Conservation (phyloP, 805 yeast genomes). For the Candida gorgasii region DNA sequence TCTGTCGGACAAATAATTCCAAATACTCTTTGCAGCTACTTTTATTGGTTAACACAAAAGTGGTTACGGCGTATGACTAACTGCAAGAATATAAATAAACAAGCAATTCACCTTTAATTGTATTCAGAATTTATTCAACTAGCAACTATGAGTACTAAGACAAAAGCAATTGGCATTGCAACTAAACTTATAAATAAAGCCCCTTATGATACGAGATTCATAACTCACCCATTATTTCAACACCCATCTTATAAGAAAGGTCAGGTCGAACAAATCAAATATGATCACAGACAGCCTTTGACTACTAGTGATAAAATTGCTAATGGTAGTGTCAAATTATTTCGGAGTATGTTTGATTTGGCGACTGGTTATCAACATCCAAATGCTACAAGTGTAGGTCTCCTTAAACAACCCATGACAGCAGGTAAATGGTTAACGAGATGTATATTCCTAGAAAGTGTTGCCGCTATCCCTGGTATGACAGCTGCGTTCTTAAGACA, state of each 20-base stretch:
- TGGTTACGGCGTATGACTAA: too few relatives aligned
- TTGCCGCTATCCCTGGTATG: constrained; percentile 83
- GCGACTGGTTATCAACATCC: constrained; percentile 69
- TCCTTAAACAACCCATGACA: constrained; percentile 43
- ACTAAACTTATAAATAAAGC: constrained; percentile 27
- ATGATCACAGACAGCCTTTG: constrained; percentile 53
- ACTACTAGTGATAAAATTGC: constrained; percentile 55
- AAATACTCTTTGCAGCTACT: neutral
- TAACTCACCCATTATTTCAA: constrained; percentile 41
- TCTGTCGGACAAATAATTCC: constrained; percentile 6
- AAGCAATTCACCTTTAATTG: neutral
- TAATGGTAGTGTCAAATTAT: constrained; percentile 41
- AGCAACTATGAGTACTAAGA: constrained; percentile 2
- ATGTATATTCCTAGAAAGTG: constrained; percentile 62
- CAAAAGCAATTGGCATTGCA: constrained; percentile 21
- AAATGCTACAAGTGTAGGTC: constrained; percentile 33
- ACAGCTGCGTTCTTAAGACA: constrained; percentile 74
- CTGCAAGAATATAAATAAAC: neutral
- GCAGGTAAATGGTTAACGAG: constrained; percentile 64
- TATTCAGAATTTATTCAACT: too few relatives aligned
- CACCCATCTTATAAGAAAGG: constrained; percentile 33
- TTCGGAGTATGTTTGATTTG: constrained; percentile 56
- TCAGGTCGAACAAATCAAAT: constrained; percentile 39
- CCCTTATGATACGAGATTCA: constrained; percentile 29
- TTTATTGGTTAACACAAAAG: neutral